phyloP scores from a whole-genome alignment of 2,329 filamentous ascomycete species.

The Zymoseptoria ardabiliae region DNA sequence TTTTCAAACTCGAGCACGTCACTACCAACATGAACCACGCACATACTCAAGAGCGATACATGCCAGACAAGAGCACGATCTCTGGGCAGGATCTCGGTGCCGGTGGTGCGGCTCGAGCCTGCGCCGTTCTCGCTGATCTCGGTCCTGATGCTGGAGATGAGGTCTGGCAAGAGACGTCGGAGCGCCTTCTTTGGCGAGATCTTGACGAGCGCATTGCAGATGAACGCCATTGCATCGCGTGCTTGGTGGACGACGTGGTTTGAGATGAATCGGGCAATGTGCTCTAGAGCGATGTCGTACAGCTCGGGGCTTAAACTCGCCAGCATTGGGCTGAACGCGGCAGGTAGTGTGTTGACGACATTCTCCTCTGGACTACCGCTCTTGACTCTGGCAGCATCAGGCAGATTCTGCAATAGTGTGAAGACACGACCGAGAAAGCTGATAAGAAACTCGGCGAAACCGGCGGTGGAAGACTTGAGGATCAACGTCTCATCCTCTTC shows the following conservation, averaged over 20 bases:
- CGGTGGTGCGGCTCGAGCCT: conserved; percentile 87
- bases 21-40: conserved; percentile 87
- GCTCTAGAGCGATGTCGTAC: conserved; percentile 85
- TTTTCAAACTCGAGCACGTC: conserved; percentile 83
- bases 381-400: conserved; percentile 79
- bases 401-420: conserved; percentile 87
- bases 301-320: conserved; percentile 86
- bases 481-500: conserved; percentile 85
- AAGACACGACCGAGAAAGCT: conserved; percentile 92
- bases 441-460: conserved; percentile 85
- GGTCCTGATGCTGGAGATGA: conserved; percentile 84
- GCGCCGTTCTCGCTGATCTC: conserved; percentile 97
- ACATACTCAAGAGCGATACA: conserved; percentile 95
- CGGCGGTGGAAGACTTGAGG: conserved; percentile 85
- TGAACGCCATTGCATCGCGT: conserved; percentile 96
- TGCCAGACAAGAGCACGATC: conserved; percentile 95
- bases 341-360: conserved; percentile 89
- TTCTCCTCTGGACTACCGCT: conserved; percentile 93
- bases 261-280: conserved; percentile 83
- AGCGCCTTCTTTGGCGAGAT: conserved; percentile 90
- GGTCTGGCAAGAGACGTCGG: conserved; percentile 80
- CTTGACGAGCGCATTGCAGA: conserved; percentile 92
- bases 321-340: conserved; percentile 82
- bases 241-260: conserved; percentile 96
- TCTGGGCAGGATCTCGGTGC: conserved; percentile 84